Evolutionary conservation across 768 basidiomycete genomes (phyloP).

Genomic region (Austroboletus festivus): DNA sequence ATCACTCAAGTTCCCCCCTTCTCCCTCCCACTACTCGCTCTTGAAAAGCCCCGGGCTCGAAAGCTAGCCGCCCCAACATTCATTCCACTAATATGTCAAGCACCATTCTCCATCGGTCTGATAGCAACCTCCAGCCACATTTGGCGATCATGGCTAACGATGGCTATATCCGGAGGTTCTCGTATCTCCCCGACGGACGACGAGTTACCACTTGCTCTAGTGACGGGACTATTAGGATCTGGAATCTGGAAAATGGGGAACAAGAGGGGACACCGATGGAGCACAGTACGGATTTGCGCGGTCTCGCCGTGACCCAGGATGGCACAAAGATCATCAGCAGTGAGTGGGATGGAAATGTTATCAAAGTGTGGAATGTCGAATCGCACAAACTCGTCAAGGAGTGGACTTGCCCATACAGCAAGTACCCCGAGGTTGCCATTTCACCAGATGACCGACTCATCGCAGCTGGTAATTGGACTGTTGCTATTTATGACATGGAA

Average conservation of each 20-base stretch:
- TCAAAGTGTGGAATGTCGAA: neutral
- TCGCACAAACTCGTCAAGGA: neutral
- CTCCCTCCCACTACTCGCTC: no score
- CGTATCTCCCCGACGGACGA: slow-evolving; percentile 3
- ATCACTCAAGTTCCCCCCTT: no score
- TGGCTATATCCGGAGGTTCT: neutral
- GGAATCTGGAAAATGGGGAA: neutral
- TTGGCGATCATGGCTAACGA: neutral
- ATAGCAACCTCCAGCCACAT: neutral
- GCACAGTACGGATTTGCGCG: neutral
- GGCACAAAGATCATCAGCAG: neutral
- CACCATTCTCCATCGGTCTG: neutral
- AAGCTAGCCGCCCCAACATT: no score
- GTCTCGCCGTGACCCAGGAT: neutral
- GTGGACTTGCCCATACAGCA: neutral
- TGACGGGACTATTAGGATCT: neutral
- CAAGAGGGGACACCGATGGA: neutral
- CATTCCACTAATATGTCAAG: neutral
- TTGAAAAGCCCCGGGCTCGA: no score
- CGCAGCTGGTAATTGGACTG: neutral
- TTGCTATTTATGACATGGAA: neutral
- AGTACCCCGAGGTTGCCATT: neutral
- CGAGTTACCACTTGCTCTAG: neutral
- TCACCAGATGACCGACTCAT: neutral
- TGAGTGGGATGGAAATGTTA: neutral